Base-by-base conservation (phyloP, 305 asterid genomes). In the Fraxinus xanthoxyloides region DNA sequence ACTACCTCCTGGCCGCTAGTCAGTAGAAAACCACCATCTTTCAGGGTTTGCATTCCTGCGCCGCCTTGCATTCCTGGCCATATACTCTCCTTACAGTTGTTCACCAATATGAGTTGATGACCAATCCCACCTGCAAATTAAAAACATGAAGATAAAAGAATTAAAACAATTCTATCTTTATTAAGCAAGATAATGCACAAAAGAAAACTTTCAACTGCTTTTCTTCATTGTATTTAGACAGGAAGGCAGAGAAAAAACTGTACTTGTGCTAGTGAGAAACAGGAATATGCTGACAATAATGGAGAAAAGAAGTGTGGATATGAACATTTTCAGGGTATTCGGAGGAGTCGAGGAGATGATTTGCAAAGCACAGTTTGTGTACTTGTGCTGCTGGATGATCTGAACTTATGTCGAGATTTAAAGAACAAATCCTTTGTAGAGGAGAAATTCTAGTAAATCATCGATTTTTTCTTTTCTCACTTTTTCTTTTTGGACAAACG, bases 41-140 rank as follows among this genome's bases (percentile, higher is more conserved):
- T 84, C 0, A 85, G 94, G 2, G 91, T 89, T 13, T 65, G 87
- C 65, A 94, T 92, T 35, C 98, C 99, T 0, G 95, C 92, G 1
- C 95, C 61, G 36, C 95, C 97, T 4, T 87, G 96, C 79, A 95
- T 90, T 26, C 89, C 99, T 0, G 98, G 98, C 98, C 98, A 95
- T 85, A 95, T 85, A 85, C 80, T 90, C 72, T 94, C 97, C 28
- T 88, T 85, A 84, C 99, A 94, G 90, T 94, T 95, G 91, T 94
- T 95, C 0, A 95, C 98, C 61, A 94, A 34, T 38, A 95, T 93
- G 17, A 95, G 90, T 48, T 95, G 97, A 59, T 87, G 82, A 15
- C 88, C 87, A 36, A 43, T 83, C 72, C 92, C 97, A 89, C 89
- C 98, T 93, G 97, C 88, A 88, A 23, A 70, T 40, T 26, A 34